Evolutionary conservation across 139 green algal genomes (phyloP), one percentile per base, ranked within the genome.

Genomic region (Coelastrella sp.): DNA sequence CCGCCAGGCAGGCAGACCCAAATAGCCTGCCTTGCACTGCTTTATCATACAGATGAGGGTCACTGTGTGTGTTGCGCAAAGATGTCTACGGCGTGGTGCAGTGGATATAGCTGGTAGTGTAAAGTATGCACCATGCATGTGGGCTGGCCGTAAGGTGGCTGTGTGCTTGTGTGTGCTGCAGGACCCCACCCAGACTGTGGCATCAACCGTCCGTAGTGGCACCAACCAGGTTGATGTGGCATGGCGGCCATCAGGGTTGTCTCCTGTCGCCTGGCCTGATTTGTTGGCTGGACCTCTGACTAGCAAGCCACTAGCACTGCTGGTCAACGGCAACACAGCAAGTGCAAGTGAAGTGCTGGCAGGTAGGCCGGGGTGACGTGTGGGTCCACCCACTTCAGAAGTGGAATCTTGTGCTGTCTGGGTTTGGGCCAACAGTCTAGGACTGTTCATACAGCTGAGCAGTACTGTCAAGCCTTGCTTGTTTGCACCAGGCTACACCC

Each of bases 241-340:
- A 56, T 92, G 73, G 84, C 88, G 86, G 73, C 88, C 90, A 5
- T 91, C 91, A 16, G 47, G 54, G 2, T 59, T 96, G 64, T 85
- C 90, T 2, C n/a, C 56, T n/a, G 79, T 90, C 47, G 71, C 92
- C 19, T 95, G 94, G 54, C 86, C 90, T 17, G 57, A 79, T 16
- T 64, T 89, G 19, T 68, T 83, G 54, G 88, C 91, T 5, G 89
- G 80, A 7, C 86, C 85, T 59, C 80, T 95, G 5, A 93, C 88
- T 11, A 78, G 85, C 19, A 77, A 85, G 65, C 95, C 95, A 3
- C 64, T 94, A 47, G 90, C 92, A 14, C 60, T 97, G 71, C 82
- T 97, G 66, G 89, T 89, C 66, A 96, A 97, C 87, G 80, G 89
- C 73, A 90, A 83, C 84, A 92, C 92, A 8, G 95, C 95, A 16